These are phyloP conservation scores for Capronia epimyces DNA, from an alignment of 2,329 filamentous ascomycete species.

Conservation along the genomic window DNA sequence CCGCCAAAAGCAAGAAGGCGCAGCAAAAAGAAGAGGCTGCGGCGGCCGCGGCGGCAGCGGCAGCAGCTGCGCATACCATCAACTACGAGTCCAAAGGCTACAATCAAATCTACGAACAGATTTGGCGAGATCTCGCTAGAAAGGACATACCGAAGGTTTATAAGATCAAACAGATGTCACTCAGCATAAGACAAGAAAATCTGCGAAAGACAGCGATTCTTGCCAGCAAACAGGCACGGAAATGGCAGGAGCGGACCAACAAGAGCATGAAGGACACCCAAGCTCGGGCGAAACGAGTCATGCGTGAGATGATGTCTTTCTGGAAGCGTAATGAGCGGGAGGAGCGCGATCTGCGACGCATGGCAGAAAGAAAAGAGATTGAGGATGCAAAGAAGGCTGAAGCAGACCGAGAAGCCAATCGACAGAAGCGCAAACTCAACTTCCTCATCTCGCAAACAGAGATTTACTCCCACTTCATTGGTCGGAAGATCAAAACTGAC, in stretches of 20 bases:
- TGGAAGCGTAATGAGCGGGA: slow-evolving; percentile 99
- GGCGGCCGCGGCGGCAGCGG: slow-evolving; percentile 42
- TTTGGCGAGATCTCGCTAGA: slow-evolving; percentile 88
- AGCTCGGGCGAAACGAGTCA: slow-evolving; percentile 91
- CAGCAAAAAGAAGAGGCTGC: slow-evolving; percentile 40
- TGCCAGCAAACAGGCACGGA: slow-evolving; percentile 91
- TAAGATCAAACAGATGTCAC: slow-evolving; percentile 79
- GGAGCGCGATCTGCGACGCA: slow-evolving; percentile 87
- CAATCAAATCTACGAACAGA: slow-evolving; percentile 95
- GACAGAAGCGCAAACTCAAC: slow-evolving; percentile 97
- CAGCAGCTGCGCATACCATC: slow-evolving; percentile 48
- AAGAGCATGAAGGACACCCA: slow-evolving; percentile 98
- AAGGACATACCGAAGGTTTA: slow-evolving; percentile 92
- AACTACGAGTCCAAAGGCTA: slow-evolving; percentile 85
- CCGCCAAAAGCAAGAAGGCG: slow-evolving; percentile 41
- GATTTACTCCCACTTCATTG: slow-evolving; percentile 98
- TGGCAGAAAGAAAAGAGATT: slow-evolving; percentile 90
- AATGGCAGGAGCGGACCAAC: slow-evolving; percentile 96
- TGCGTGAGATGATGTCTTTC: slow-evolving; percentile 99
- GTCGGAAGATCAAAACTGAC: slow-evolving; percentile 97
- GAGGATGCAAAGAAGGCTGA: slow-evolving; percentile 96
- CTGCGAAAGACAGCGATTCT: slow-evolving; percentile 95
- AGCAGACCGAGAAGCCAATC: slow-evolving; percentile 92
- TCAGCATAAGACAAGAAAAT: slow-evolving; percentile 85
- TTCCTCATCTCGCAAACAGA: slow-evolving; percentile 99